Evolutionary conservation across 148 eudicot species (phyloP), one percentile per base, ranked within the genome.

Genomic region (Tetragonia tetragonoides): DNA sequence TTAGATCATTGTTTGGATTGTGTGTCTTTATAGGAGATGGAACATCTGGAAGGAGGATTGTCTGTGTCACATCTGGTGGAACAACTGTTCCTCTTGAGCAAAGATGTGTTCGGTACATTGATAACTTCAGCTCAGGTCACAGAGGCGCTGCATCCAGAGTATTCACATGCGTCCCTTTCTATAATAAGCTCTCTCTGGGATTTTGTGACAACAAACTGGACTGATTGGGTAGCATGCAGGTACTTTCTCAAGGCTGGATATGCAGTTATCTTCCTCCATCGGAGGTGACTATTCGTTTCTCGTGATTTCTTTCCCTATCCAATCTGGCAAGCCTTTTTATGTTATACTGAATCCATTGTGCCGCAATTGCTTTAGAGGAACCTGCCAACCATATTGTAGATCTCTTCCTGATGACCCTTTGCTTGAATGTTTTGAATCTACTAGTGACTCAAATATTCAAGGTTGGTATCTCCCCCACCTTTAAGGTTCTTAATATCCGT

Each of bases 141-240:
- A 90, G 99, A 89, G 99, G 99, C 75, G 93, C 99, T 78, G 89
- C 97, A 76, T 96, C 99, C 62, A 41, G 99, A 96, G 99, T 96
- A 93, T 74, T 42, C 39, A 63, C 70, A 44, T 28, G 34, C 34
- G 34, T 28, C 1, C 34, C 34, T 28, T 28, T 0, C 34, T 28
- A n/a, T 73, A 14, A 44, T 21, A 16, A 15, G 59, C 20, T 4
- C 42, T n/a, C 73, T 66, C 62, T 67, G 7, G 8, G 66, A 44
- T 70, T 70, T 76, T 3, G 38, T 74, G 71, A 82, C 72, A 53
- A 7, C 10, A 62, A 38, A 40, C 39, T 66, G 49, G 57, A 79
- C n/a, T 65, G 11, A 20, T 11, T 77, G 74, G 79, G 66, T 70
- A 59, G 66, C 77, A 11, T 53, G 23, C 88, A 95, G 99, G 89